Conservation (phyloP, 1,284 basidiomycete species). For the Boletus semigastroideus region DNA sequence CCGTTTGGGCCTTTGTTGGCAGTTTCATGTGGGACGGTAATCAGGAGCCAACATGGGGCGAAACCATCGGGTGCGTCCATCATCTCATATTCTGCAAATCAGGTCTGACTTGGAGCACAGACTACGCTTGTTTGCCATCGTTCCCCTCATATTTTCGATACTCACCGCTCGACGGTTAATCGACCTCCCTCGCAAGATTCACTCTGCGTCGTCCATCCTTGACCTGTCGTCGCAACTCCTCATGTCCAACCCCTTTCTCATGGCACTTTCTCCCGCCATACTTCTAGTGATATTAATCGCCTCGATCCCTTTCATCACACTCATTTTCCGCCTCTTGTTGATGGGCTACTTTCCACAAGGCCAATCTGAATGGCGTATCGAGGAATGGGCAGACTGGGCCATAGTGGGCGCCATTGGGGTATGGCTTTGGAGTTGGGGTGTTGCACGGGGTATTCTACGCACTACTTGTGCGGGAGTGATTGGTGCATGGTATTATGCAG, state of each 20-base stretch:
- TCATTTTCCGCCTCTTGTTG: slow-evolving; percentile 80
- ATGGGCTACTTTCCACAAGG: slow-evolving; percentile 58
- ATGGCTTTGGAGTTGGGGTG: slow-evolving; percentile 92
- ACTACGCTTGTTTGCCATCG: slow-evolving; percentile 73
- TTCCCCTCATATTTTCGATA: slow-evolving; percentile 71
- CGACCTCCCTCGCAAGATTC: slow-evolving; percentile 62
- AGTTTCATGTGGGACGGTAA: slow-evolving; percentile 84
- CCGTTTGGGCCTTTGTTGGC: slow-evolving; percentile 86
- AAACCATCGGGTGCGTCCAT: slow-evolving; percentile 67
- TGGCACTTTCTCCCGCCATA: slow-evolving; percentile 78
- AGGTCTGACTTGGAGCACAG: slow-evolving; percentile 32
- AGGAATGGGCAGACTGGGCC: slow-evolving; percentile 82
- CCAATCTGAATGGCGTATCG: slow-evolving; percentile 68
- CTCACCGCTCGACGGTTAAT: slow-evolving; percentile 73
- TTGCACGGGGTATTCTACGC: slow-evolving; percentile 78
- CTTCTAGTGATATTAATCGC: slow-evolving; percentile 71
- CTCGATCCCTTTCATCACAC: slow-evolving; percentile 83
- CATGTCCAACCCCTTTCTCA: slow-evolving; percentile 75
- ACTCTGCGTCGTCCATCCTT: slow-evolving; percentile 75
- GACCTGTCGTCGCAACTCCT: slow-evolving; percentile 78
- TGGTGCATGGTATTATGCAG: slow-evolving; percentile 90
- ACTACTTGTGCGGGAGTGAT: slow-evolving; percentile 82
- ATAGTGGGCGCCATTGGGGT: slow-evolving; percentile 66
- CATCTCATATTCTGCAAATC: background rate
- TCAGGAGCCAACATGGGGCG: slow-evolving; percentile 72